These are phyloP conservation scores for Scedosporium minutisporum DNA, from an alignment of 2,329 filamentous ascomycete species.

Conservation along the genomic window DNA sequence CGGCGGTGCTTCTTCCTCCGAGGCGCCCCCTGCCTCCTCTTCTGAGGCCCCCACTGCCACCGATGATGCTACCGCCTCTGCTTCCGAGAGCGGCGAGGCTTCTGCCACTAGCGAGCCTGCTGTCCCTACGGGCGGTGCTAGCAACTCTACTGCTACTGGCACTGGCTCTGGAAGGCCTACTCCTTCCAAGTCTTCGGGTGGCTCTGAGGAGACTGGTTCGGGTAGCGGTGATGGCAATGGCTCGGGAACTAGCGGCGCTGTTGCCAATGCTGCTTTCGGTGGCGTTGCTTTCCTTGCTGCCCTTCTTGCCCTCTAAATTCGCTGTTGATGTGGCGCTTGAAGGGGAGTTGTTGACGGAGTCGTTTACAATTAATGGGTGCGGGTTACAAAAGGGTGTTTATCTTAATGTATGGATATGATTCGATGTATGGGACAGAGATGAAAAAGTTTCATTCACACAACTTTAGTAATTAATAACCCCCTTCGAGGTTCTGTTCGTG, in stretches of 20 bases:
- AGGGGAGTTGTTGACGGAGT: neutral
- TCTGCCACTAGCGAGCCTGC: neutral
- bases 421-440: no score
- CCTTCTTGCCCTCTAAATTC: conserved; percentile 1
- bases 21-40: neutral
- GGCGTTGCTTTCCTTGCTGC: conserved; percentile 3
- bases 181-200: neutral
- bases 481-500: no score
- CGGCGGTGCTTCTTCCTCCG: neutral
- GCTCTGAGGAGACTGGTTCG: neutral
- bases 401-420: no score
- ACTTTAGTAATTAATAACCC: no score
- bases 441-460: no score
- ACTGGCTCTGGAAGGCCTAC: neutral
- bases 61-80: neutral
- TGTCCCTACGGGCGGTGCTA: neutral
- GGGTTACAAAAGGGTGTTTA: no score
- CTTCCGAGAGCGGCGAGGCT: neutral
- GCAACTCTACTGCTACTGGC: neutral
- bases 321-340: neutral
- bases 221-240: neutral
- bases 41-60: neutral
- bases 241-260: neutral
- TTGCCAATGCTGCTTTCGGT: neutral
- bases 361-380: neutral